Evolutionary conservation across 345 rosid species (phyloP).

Genomic region (Heritiera fomes): DNA sequence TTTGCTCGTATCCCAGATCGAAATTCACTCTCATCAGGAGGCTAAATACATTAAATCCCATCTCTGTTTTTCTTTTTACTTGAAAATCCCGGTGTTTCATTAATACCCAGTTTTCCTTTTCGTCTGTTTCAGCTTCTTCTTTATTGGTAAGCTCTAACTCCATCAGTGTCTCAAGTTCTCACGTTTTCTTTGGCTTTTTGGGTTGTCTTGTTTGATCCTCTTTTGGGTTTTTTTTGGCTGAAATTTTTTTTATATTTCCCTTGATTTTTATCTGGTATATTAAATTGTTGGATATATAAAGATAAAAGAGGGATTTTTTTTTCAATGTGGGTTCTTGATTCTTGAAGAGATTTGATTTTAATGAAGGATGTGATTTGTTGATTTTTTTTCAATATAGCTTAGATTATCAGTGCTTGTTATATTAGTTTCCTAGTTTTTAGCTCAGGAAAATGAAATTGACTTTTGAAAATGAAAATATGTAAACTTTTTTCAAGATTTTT

Average conservation of each 20-base stretch:
- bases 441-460: not conserved
- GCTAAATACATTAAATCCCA: not conserved
- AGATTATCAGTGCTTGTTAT: not conserved
- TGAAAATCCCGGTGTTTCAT: not conserved
- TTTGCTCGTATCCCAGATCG: not conserved
- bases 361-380: conserved; percentile 6
- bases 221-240: not conserved
- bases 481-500: not conserved
- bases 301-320: not conserved
- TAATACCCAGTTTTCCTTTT: not conserved
- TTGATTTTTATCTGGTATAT: not conserved
- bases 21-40: not conserved
- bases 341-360: not conserved
- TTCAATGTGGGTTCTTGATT: not conserved
- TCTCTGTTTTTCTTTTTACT: not conserved
- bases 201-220: not conserved
- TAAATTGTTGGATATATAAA: not conserved
- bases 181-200: not conserved
- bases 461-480: not conserved
- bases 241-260: not conserved
- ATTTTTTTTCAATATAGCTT: not conserved
- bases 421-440: not conserved
- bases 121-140: conserved; percentile 4
- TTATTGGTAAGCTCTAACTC: conserved; percentile 6
- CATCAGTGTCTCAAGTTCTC: not conserved